Evolutionary conservation across 805 yeast genomes (phyloP), one percentile per base, ranked within the genome.

Genomic region (Clavispora fructus): DNA sequence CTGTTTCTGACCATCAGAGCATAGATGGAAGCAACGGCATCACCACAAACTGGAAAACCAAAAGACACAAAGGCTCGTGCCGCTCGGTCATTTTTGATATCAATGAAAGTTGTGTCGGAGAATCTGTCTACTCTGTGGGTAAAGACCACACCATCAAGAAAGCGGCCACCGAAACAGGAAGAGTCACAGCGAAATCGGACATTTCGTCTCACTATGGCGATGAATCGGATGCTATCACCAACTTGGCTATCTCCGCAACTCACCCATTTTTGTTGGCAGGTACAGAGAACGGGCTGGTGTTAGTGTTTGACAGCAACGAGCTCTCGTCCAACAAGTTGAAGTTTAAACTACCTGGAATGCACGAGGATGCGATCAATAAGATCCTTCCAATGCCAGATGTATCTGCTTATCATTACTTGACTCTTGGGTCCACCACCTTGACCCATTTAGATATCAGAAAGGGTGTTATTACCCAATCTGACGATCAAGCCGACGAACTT

Each of bases 401-500:
- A 30, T 87, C 92, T 17, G 83, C 83, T 7, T 87, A 90, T 65
- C 91, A 85, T 59, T 87, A 80, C 56, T 73, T 90, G 23, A 79
- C 94, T 0, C 73, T 85, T 26, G 97, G 97, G 1, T 83, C 92
- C 10, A 87, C 96, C 4, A 85, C 91, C 0, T 68, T 92, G 38
- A 77, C 89, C 0, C 84, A 83, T 48, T 74, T 91, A 57, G 97
- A 92, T 62, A 73, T 85, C 4, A 70, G 97, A 41, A 87, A 85
- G 55, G 87, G 86, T 5, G 74, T 82, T 2, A 63, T 84, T 1
- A 66, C 78, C 3, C 75, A 76, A 35, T 82, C 91, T 32, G 98
- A 91, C 51, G 91, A 89, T 60, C 99, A 92, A 67, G 96, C 86
- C 54, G 98, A 92, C 59, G 99, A 92, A 60, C 67, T 92, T n/a